Conservation (phyloP, 1,139 yeast genomes). For the Zygotorulaspora mrakii region DNA sequence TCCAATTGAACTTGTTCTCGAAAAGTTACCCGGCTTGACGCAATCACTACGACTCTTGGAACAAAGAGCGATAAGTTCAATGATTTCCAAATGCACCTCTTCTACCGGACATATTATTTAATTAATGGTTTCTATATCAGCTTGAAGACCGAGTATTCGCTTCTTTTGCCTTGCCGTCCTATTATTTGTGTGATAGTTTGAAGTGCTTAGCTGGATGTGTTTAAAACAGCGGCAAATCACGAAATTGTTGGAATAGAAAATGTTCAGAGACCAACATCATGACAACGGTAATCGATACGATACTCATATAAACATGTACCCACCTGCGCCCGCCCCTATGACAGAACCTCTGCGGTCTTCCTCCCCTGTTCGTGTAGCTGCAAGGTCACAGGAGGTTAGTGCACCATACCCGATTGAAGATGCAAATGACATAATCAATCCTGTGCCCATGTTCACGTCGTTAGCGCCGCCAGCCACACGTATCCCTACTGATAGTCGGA, state of each 20-base stretch:
- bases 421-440: slow-evolving; percentile 17
- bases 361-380: slow-evolving; percentile 3
- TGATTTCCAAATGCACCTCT: neutral
- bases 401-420: slow-evolving; percentile 28
- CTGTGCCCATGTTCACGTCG: slow-evolving; percentile 17
- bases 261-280: slow-evolving; percentile 15
- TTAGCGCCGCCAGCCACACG: slow-evolving; percentile 11
- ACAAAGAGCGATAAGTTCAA: neutral
- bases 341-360: slow-evolving; percentile 4
- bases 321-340: slow-evolving; percentile 11
- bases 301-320: slow-evolving; percentile 26
- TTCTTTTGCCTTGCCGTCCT: no score
- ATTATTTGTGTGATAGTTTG: no score
- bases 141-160: no score
- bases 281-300: slow-evolving; percentile 16
- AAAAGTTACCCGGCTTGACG: neutral
- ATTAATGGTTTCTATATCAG: neutral
- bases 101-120: neutral
- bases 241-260: slow-evolving; percentile 1
- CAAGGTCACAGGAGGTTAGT: slow-evolving; percentile 7
- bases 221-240: neutral
- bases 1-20: no score
- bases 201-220: slow-evolving; percentile 4
- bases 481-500: slow-evolving; percentile 5
- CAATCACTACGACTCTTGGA: neutral